phyloP scores from a whole-genome alignment of 2,329 filamentous ascomycete species.

The Curvularia lunata region DNA sequence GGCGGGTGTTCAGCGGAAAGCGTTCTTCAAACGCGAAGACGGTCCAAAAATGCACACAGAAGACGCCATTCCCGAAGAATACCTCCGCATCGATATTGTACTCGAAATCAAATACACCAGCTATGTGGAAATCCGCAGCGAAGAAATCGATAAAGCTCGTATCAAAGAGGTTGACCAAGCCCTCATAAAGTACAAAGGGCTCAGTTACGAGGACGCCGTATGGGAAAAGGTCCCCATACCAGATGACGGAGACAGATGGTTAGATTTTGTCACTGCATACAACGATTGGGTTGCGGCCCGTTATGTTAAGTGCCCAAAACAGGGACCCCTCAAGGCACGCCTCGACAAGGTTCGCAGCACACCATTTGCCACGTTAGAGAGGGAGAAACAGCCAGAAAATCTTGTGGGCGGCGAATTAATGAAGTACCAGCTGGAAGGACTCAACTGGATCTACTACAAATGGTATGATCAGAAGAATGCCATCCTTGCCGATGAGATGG shows the following conservation, averaged over 20 bases:
- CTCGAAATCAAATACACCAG: constrained; percentile 76
- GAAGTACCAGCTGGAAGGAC: constrained; percentile 89
- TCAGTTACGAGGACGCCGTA: constrained; percentile 87
- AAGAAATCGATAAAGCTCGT: constrained; percentile 73
- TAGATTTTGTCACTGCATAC: constrained; percentile 82
- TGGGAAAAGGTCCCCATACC: constrained; percentile 81
- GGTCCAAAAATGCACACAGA: constrained; percentile 72
- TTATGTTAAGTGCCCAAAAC: constrained; percentile 69
- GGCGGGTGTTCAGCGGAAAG: constrained; percentile 67
- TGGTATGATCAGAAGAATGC: constrained; percentile 83
- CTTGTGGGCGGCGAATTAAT: constrained; percentile 83
- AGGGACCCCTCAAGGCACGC: constrained; percentile 66
- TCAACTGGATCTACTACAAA: constrained; percentile 95
- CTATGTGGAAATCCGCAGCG: constrained; percentile 63
- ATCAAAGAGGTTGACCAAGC: constrained; percentile 75
- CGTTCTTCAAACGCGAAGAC: constrained; percentile 75
- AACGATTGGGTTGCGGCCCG: constrained; percentile 82
- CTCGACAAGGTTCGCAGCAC: constrained; percentile 70
- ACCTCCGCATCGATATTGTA: constrained; percentile 84
- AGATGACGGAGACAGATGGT: constrained; percentile 72
- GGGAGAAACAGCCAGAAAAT: constrained; percentile 73
- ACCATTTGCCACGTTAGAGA: constrained; percentile 71
- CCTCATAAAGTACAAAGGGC: constrained; percentile 88
- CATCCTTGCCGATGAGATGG: constrained; percentile 97
- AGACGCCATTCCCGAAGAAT: constrained; percentile 88